Evolutionary conservation across 345 rosid genomes (phyloP).

Genomic region (Eucalyptus microcorys): DNA sequence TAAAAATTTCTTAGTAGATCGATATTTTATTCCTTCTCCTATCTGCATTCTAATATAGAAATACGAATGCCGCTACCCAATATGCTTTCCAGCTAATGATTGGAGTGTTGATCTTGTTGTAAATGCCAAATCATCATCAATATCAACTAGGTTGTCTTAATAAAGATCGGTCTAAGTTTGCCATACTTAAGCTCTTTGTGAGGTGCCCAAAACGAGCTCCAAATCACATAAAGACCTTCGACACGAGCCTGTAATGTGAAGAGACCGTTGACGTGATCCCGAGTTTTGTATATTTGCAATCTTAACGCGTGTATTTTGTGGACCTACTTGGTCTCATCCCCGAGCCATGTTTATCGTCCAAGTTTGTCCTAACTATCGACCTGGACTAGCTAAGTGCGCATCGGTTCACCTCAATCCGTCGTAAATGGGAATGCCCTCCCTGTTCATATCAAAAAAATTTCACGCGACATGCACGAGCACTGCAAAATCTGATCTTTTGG

Average conservation of each 20-base stretch:
- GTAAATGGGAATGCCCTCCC: not conserved
- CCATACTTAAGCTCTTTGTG: not conserved
- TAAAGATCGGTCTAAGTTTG: rapidly evolving
- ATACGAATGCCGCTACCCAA: not conserved
- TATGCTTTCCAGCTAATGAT: not conserved
- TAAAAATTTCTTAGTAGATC: rapidly evolving
- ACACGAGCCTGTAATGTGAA: not conserved
- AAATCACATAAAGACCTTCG: not conserved
- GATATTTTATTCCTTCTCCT: not conserved
- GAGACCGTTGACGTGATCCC: not conserved
- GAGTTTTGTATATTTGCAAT: not conserved
- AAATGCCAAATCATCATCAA: not conserved
- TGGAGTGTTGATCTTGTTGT: not conserved
- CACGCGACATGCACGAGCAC: not conserved
- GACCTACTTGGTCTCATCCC: not conserved
- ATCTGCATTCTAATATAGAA: not conserved
- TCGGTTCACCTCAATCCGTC: not conserved
- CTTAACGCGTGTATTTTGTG: not conserved
- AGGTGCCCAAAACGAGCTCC: not conserved
- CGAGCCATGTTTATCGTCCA: not conserved
- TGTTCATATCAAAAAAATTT: not conserved
- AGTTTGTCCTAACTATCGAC: not conserved
- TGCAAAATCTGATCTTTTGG: not conserved
- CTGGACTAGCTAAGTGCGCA: not conserved
- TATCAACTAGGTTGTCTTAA: rapidly evolving